phyloP scores from a whole-genome alignment of 352 stramenopile genomes.

The Phytophthora pluvialis region DNA sequence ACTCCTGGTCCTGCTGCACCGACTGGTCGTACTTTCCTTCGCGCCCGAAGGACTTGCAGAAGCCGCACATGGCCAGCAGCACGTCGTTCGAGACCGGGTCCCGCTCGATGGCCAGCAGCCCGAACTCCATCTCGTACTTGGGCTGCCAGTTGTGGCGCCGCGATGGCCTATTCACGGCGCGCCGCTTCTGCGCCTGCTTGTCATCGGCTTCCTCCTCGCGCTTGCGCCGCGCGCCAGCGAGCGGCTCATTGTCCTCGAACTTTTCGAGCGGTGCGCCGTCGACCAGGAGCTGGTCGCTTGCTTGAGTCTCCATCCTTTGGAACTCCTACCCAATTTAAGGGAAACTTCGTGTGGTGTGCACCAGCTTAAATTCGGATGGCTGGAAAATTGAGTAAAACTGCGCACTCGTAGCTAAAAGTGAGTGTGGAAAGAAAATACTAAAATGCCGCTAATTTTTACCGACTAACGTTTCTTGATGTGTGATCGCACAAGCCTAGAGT shows the following conservation, averaged over 20 bases:
- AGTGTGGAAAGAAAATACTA: no score
- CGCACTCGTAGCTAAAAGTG: no score
- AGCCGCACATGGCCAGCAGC: conserved; percentile 81
- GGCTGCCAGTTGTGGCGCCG: conserved; percentile 80
- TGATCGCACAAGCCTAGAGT: no score
- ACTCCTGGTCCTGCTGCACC: conserved; percentile 60
- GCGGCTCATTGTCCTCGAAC: conserved; percentile 46
- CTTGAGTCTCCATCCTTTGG: conserved; percentile 10
- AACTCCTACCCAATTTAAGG: conserved; percentile 25
- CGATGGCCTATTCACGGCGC: conserved; percentile 43
- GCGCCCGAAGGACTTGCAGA: conserved; percentile 85
- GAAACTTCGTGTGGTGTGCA: background rate
- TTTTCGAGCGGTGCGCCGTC: conserved; percentile 40
- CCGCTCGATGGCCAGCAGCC: conserved; percentile 70
- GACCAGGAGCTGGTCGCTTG: conserved; percentile 44
- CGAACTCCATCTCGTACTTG: conserved; percentile 88
- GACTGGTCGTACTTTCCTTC: conserved; percentile 81
- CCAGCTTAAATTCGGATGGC: background rate
- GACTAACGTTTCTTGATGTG: no score
- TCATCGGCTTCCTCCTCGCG: conserved; percentile 52
- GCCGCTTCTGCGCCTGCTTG: conserved; percentile 52
- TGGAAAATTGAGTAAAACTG: conserved; percentile 5
- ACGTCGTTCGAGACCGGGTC: conserved; percentile 72
- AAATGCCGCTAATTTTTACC: no score
- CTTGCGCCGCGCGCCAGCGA: conserved; percentile 43